A percentile compares a stretch with the other conserved stretches of the same genome.
These are phyloP conservation scores for Colletotrichum lupini DNA, from an alignment of 2,329 filamentous ascomycete species.

Conservation along the genomic window DNA sequence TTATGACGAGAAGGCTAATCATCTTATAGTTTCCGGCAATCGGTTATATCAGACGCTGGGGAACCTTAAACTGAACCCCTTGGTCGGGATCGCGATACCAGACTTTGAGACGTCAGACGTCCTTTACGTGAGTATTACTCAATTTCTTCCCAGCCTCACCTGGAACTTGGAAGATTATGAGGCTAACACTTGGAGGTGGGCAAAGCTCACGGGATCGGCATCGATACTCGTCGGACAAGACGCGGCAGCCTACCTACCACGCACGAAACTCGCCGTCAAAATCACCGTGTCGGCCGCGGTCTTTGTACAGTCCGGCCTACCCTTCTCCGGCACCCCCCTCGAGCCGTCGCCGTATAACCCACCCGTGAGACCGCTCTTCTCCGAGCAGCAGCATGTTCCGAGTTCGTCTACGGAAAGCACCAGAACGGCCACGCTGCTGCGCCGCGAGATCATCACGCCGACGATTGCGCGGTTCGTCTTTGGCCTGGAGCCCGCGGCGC, in stretches of 20 bases:
- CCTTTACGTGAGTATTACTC: constrained; percentile 62
- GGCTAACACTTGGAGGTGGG: neutral
- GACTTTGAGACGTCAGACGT: constrained; percentile 79
- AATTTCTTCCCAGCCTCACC: no score
- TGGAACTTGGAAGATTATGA: no score
- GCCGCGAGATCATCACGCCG: constrained; percentile 71
- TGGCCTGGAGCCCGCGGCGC: constrained; percentile 43
- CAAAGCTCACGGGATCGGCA: constrained; percentile 70
- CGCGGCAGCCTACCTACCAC: constrained; percentile 72
- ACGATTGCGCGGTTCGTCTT: constrained; percentile 74
- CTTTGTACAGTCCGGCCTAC: constrained; percentile 72
- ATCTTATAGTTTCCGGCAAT: constrained; percentile 74
- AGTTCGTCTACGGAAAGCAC: neutral
- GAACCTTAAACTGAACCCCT: constrained; percentile 75
- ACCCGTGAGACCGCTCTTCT: constrained; percentile 70
- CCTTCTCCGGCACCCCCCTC: constrained; percentile 71
- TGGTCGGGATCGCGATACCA: constrained; percentile 77
- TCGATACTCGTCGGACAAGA: constrained; percentile 73
- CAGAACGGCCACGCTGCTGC: constrained; percentile 64
- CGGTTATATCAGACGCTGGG: constrained; percentile 85
- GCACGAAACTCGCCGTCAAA: constrained; percentile 78
- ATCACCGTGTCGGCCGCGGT: constrained; percentile 70
- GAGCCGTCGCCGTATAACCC: constrained; percentile 85
- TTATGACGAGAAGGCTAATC: neutral
- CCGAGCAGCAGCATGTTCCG: constrained; percentile 55